Base-by-base conservation (phyloP, 331 rosid species). In the Telfairia occidentalis region DNA sequence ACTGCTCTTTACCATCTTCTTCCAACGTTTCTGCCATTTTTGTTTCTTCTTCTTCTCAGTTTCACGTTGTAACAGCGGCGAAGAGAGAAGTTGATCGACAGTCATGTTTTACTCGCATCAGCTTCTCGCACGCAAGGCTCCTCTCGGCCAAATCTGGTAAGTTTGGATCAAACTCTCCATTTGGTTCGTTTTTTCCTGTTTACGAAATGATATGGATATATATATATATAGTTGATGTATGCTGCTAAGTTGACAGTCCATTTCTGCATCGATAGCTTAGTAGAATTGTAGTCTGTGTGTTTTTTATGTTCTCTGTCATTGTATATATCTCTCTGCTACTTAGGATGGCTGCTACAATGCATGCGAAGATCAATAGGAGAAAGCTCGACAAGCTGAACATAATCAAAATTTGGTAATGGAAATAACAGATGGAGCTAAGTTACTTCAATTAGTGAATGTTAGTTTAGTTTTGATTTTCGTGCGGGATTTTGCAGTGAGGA, bases 71-170 rank as follows among this genome's bases (percentile, higher is more conserved):
- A 50, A 43, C 73, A 37, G 5, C 42, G 74, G 50, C 49, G 0
- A n/a, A 35, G 5, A 49, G 5, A 49, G 29, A 43, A 9, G 7
- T 50, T 67, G 23, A 42, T 71, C 60, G 2, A 71, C 26, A 15
- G n/a, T n/a, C n/a, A 91, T 89, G 96, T 89, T 92, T 78, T 92
- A 89, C 92, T 89, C 96, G 16, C 96, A 88, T 72, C 90, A 89
- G 82, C 90, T 89, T 58, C 96, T 92, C 15, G 96, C 96, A 60
- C 88, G 97, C 50, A 92, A 92, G 37, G 96, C 91, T 59, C 92
- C 93, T 4, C 87, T 92, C 6, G 96, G 97, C 32, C 90, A 92
- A 84, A 92, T 92, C 50, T 92, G 97, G 97, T 89, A 81, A 49
- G 24, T 24, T 34, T 10, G 40, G 4, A 18, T 66, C 75, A 35